Conservation (phyloP, 2,329 filamentous ascomycete species). For the Neonectria hederae region DNA sequence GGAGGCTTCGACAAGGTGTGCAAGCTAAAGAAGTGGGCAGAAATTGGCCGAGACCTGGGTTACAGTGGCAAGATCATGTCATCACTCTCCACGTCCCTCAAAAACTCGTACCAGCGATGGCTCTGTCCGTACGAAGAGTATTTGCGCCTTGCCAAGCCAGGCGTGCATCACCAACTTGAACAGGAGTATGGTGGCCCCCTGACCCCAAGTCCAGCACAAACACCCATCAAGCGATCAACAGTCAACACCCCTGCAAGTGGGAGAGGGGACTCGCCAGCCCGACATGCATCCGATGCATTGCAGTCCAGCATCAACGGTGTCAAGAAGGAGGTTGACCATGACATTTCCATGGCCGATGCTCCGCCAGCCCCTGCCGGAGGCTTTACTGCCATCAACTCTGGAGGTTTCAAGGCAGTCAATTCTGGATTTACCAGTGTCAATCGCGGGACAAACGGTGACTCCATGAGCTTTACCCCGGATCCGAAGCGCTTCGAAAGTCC, state of each 20-base stretch:
- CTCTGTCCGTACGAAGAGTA: conserved; percentile 97
- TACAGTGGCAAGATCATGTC: conserved; percentile 99
- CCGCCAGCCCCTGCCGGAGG: conserved; percentile 55
- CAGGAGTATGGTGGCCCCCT: conserved; percentile 91
- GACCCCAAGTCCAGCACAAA: conserved; percentile 77
- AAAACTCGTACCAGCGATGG: conserved; percentile 98
- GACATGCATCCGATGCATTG: conserved; percentile 62
- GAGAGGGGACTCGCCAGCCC: conserved; percentile 73
- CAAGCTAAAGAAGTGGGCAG: conserved; percentile 98
- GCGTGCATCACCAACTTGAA: conserved; percentile 95
- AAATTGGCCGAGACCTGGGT: conserved; percentile 94
- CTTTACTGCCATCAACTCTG: conserved; percentile 54
- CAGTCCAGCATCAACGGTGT: conserved; percentile 59
- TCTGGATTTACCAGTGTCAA: conserved; percentile 75
- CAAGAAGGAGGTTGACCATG: conserved; percentile 58
- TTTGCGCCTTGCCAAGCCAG: conserved; percentile 86
- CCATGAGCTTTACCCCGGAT: conserved; percentile 69
- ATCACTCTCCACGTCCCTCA: conserved; percentile 94
- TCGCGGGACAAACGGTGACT: conserved; percentile 53
- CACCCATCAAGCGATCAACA: conserved; percentile 73
- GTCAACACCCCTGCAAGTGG: conserved; percentile 68
- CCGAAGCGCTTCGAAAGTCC: conserved; percentile 70
- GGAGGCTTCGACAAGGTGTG: conserved; percentile 97
- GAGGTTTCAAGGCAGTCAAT: conserved; percentile 79
- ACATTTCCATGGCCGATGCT: conserved; percentile 59